Evolutionary conservation across 164 flowering plant species (phyloP).

Genomic region (Echeveria elegans): DNA sequence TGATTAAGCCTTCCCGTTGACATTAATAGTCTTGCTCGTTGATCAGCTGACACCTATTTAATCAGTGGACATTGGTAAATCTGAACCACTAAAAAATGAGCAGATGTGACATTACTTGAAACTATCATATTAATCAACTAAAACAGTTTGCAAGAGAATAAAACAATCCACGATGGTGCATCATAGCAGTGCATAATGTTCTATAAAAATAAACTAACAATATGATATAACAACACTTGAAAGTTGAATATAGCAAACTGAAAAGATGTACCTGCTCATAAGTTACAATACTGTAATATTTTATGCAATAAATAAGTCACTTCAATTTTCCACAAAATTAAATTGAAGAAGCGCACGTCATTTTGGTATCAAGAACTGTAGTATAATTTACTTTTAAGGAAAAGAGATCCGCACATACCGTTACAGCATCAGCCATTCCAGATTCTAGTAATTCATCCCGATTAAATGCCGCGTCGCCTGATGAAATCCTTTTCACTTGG

Average conservation of each 20-base stretch:
- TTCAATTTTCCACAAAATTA: not conserved
- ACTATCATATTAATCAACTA: not conserved
- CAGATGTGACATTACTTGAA: not conserved
- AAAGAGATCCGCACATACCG: conserved; percentile 31
- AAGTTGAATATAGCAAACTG: no score
- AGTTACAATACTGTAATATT: no score
- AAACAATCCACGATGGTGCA: not conserved
- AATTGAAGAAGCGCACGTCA: not conserved
- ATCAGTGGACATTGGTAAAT: not conserved
- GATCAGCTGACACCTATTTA: conserved; percentile 52
- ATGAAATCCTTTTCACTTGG: conserved; percentile 57
- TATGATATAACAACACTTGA: no score
- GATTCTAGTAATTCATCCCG: conserved; percentile 83
- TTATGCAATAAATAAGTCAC: no score
- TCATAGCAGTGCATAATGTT: no score
- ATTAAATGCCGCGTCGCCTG: conserved; percentile 42
- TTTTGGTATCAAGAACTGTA: not conserved
- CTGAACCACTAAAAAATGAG: not conserved
- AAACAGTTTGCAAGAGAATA: not conserved
- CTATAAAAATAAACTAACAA: no score
- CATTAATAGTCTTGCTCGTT: conserved; percentile 35
- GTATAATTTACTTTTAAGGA: conserved; percentile 1
- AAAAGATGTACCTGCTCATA: no score
- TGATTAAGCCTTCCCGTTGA: conserved; percentile 42
- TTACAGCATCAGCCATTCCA: conserved; percentile 71